Conservation (phyloP, 768 basidiomycete species). For the Leccinum variicolor region DNA sequence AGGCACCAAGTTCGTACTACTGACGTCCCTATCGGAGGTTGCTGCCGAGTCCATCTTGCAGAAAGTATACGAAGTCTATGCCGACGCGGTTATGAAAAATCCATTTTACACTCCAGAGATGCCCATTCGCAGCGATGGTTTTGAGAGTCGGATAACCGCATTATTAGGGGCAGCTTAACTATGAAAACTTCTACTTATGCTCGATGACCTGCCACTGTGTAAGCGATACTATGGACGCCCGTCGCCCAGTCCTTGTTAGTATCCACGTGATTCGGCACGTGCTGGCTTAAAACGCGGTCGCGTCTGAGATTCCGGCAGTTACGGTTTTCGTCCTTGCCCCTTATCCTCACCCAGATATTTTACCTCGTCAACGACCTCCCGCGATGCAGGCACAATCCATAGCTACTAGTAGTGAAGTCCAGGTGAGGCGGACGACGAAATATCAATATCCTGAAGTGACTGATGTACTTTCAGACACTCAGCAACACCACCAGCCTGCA, state of each 20-base stretch:
- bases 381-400: constrained; percentile 27
- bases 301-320: constrained; percentile 1
- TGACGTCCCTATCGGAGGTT: constrained; percentile 77
- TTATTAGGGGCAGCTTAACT: constrained; percentile 48
- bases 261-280: constrained; percentile 20
- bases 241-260: too few species aligned
- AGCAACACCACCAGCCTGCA: constrained; percentile 60
- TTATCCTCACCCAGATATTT: background rate
- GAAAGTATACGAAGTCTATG: constrained; percentile 89
- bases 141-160: constrained; percentile 67
- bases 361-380: background rate
- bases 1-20: constrained; percentile 96
- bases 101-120: constrained; percentile 99
- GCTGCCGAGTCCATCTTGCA: constrained; percentile 69
- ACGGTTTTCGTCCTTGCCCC: background rate
- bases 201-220: background rate
- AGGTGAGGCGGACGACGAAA: constrained; percentile 13
- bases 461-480: constrained; percentile 37
- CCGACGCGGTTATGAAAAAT: constrained; percentile 98
- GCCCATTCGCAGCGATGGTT: constrained; percentile 91
- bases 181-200: constrained; percentile 9
- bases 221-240: background rate
- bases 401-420: constrained; percentile 17
- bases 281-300: constrained; percentile 15
- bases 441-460: background rate